Evolutionary conservation across 495 filamentous ascomycete species (phyloP).

Genomic region (Xylona heveae): DNA sequence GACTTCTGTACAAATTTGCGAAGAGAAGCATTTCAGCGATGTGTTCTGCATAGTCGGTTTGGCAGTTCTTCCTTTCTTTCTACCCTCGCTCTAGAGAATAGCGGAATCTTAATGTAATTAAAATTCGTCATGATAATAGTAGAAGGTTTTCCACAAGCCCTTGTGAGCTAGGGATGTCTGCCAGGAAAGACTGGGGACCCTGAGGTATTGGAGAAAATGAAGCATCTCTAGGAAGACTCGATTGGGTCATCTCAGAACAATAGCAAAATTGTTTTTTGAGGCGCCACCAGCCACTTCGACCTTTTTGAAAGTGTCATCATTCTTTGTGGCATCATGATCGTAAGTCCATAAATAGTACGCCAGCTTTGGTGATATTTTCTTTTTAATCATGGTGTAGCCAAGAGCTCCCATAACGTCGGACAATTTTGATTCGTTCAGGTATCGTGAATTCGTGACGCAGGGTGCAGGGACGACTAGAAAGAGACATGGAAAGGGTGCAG

Average conservation of each 20-base stretch:
- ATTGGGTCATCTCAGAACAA: conserved; percentile 37
- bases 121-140: no score
- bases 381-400: conserved; percentile 41
- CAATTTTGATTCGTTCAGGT: conserved; percentile 56
- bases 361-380: conserved; percentile 62
- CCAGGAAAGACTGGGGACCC: no score
- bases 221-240: no score
- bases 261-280: conserved; percentile 72
- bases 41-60: no score
- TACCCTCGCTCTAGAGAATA: no score
- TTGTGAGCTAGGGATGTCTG: no score
- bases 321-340: conserved; percentile 10
- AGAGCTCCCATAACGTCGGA: conserved; percentile 51
- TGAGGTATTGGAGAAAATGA: no score
- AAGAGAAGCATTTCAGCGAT: no score
- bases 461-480: conserved; percentile 82
- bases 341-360: conserved; percentile 72
- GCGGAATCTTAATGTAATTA: no score
- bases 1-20: no score
- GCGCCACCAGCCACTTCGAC: conserved; percentile 50
- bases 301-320: conserved; percentile 34
- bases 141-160: no score
- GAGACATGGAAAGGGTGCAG: conserved; percentile 40
- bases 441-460: conserved; percentile 82
- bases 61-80: no score